Evolutionary conservation across 495 filamentous ascomycete genomes (phyloP), one percentile per base, ranked within the genome.

Genomic region (Astrothelium macrocarpum): DNA sequence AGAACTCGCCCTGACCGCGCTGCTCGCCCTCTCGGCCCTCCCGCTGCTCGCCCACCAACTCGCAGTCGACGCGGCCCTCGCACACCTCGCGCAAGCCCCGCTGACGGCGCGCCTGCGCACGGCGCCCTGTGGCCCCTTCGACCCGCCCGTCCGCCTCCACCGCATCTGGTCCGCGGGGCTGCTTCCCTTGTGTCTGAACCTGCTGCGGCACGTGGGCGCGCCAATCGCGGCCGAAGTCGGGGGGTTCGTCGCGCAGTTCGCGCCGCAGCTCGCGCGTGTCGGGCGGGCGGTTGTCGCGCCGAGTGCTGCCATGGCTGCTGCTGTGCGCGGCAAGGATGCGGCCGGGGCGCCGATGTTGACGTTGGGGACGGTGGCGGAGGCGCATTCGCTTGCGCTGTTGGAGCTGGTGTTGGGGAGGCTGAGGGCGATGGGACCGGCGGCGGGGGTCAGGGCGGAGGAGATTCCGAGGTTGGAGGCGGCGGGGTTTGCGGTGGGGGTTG

Each of bases 161-260:
- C 77, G 80, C 31, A 93, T 97, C 71, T 98, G 94, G 94, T 84
- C 85, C 11, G 85, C 87, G 46, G 93, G 91, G 1, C 80, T 98
- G 64, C 80, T 98, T 1, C 93, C 94, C 0, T 74, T 98, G 12
- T 85, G 92, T n/a, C 80, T 98, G 36, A 97, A 97, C 72, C 80
- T 98, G 34, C 84, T 98, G 43, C 83, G 85, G 66, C 84, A 89
- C 31, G 85, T 97, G 28, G 89, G 90, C 25, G 78, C 85, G 1
- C 83, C 89, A 1, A 81, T 76, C 67, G 90, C 91, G 1, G 84
- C 85, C 0, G 95, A 98, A 68, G 85, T 97, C 26, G 83, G 88
- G 1, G 84, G 85, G 56, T 95, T 96, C 73, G 82, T 97, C 20
- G 92, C 90, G 68, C 86, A 89, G 69, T 95, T 94, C 70, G 85